Percentiles rank a stretch among this genome's conserved stretches.
Conservation (phyloP, 164 flowering plant species). For the Aristolochia contorta region DNA sequence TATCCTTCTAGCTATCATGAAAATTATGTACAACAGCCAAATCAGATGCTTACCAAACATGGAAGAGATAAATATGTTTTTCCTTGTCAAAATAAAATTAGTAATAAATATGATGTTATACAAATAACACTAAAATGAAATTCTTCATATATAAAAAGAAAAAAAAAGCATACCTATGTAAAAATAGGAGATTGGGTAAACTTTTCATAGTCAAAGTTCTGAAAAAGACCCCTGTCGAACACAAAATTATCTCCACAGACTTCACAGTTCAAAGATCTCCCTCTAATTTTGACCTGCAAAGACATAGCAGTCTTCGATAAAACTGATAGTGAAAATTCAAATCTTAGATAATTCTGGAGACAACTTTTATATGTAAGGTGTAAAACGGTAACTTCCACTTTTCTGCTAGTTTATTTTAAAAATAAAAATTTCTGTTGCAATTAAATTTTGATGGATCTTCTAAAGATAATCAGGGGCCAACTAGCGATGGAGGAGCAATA, state of each 20-base stretch:
- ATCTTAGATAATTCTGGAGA: too few species aligned
- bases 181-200: conserved; percentile 74
- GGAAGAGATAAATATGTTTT: too few species aligned
- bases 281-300: conserved; percentile 76
- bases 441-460: too few species aligned
- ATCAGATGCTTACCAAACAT: too few species aligned
- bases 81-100: too few species aligned
- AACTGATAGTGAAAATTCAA: background rate
- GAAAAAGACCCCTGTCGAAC: conserved; percentile 38
- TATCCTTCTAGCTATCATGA: conserved; percentile 10
- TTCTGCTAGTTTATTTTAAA: too few species aligned
- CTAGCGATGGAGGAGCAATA: too few species aligned
- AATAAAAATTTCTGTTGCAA: too few species aligned
- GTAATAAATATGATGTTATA: too few species aligned
- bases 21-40: background rate
- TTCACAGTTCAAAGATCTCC: conserved; percentile 62
- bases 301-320: conserved; percentile 3
- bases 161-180: conserved; percentile 27
- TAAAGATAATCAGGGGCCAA: too few species aligned
- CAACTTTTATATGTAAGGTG: too few species aligned
- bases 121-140: background rate
- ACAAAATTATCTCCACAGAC: conserved; percentile 70
- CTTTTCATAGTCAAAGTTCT: conserved; percentile 71
- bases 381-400: too few species aligned
- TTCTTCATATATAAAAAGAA: background rate